phyloP scores from a whole-genome alignment of 352 stramenopile species.

The Phytophthora vignae region DNA sequence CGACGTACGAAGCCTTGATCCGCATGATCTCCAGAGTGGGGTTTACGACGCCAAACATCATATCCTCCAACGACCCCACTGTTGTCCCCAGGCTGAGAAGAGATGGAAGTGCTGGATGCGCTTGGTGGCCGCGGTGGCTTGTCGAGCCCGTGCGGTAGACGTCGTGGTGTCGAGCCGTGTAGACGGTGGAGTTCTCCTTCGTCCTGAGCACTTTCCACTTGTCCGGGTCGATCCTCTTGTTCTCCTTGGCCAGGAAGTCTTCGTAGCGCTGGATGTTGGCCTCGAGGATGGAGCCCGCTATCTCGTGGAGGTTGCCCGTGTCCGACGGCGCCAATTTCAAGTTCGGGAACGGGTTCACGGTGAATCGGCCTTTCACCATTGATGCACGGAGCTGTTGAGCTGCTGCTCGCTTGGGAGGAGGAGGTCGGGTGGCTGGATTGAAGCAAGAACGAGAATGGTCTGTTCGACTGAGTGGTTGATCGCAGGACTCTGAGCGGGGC shows the following conservation, averaged over 20 bases:
- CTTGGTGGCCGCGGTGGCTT: conserved; percentile 2
- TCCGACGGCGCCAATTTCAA: conserved; percentile 29
- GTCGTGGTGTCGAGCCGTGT: conserved; percentile 38
- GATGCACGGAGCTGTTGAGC: not conserved
- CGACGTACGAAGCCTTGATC: conserved; percentile 48
- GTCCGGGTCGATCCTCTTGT: conserved; percentile 38
- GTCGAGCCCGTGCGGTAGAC: conserved; percentile 16
- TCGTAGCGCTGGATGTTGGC: conserved; percentile 35
- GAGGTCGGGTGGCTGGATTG: conserved; percentile 8
- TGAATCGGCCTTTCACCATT: conserved; percentile 46
- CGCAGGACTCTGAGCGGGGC: not conserved
- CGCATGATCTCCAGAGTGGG: conserved; percentile 44
- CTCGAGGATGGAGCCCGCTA: conserved; percentile 35
- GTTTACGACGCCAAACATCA: conserved; percentile 49
- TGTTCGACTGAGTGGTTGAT: not conserved
- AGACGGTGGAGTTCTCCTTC: conserved; percentile 41
- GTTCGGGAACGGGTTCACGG: conserved; percentile 41
- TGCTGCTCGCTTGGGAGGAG: not conserved
- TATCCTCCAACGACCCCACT: conserved; percentile 37
- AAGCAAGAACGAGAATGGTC: conserved; percentile 29
- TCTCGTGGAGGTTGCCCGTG: conserved; percentile 33
- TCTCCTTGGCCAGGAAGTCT: conserved; percentile 41
- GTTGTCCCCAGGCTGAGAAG: conserved; percentile 38
- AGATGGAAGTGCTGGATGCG: conserved; percentile 22
- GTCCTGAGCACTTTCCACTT: conserved; percentile 46